Conservation (phyloP, 2,329 filamentous ascomycete species). For the Ascochyta koolunga region DNA sequence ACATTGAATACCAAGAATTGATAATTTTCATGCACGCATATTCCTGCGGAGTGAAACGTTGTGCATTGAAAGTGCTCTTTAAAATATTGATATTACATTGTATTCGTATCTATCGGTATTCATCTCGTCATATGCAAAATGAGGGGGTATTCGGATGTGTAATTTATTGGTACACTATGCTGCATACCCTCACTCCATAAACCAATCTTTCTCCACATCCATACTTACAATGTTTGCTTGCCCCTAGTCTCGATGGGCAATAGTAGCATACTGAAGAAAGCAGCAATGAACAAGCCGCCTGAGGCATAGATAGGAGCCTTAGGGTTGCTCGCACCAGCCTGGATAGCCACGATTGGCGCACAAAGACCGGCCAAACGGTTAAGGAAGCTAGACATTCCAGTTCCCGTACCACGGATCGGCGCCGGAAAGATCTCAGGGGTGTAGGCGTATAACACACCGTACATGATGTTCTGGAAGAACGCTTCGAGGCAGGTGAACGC, state of each 20-base stretch:
- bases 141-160: not conserved
- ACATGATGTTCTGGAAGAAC: conserved; percentile 66
- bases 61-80: not conserved
- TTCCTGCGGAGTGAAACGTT: not conserved
- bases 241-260: conserved; percentile 54
- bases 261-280: conserved; percentile 50
- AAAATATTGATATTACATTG: not conserved
- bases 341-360: conserved; percentile 69
- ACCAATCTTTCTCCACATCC: not conserved
- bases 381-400: conserved; percentile 73
- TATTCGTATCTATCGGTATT: not conserved
- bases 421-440: conserved; percentile 79
- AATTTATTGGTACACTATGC: not conserved
- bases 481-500: conserved; percentile 71
- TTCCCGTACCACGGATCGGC: conserved; percentile 72
- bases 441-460: conserved; percentile 77
- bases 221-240: conserved; percentile 47
- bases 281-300: conserved; percentile 52
- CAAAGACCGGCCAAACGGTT: conserved; percentile 71
- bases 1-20: not conserved
- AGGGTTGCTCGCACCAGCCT: conserved; percentile 47
- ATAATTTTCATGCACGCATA: not conserved
- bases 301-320: conserved; percentile 52
- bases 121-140: not conserved
- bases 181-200: not conserved